These are phyloP conservation scores for Alternaria brassicicola DNA, from an alignment of 2,329 filamentous ascomycete species.

Conservation along the genomic window DNA sequence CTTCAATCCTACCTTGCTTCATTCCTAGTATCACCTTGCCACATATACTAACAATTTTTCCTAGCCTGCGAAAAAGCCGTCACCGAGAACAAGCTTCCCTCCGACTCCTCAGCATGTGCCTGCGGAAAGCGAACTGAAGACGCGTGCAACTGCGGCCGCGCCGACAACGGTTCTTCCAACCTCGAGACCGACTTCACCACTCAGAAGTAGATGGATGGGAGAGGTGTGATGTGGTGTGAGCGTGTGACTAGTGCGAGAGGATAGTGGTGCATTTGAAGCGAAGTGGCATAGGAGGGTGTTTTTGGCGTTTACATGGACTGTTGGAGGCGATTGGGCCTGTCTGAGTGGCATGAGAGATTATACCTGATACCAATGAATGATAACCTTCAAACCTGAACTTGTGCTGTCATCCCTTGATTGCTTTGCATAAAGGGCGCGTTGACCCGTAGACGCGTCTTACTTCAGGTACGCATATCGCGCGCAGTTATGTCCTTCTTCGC, in stretches of 20 bases:
- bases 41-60: constrained; percentile 14
- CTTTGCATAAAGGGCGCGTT: background rate
- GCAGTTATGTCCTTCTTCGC: background rate
- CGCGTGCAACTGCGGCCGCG: constrained; percentile 82
- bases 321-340: background rate
- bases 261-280: background rate
- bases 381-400: background rate
- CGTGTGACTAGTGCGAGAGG: background rate
- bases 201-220: constrained; percentile 51
- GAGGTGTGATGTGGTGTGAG: background rate
- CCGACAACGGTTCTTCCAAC: constrained; percentile 63
- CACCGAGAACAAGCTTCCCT: constrained; percentile 72
- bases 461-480: background rate
- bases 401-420: background rate
- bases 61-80: constrained; percentile 72
- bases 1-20: too few relatives aligned
- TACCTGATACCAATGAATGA: background rate
- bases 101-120: constrained; percentile 68
- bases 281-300: constrained; percentile 16
- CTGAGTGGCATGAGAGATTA: background rate
- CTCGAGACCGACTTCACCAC: constrained; percentile 90
- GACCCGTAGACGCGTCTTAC: background rate
- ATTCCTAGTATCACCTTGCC: background rate
- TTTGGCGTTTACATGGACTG: constrained; percentile 12
- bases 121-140: constrained; percentile 75